These are phyloP conservation scores for Dendrobium huoshanense DNA, from an alignment of 106 monocot species.

Conservation along the genomic window DNA sequence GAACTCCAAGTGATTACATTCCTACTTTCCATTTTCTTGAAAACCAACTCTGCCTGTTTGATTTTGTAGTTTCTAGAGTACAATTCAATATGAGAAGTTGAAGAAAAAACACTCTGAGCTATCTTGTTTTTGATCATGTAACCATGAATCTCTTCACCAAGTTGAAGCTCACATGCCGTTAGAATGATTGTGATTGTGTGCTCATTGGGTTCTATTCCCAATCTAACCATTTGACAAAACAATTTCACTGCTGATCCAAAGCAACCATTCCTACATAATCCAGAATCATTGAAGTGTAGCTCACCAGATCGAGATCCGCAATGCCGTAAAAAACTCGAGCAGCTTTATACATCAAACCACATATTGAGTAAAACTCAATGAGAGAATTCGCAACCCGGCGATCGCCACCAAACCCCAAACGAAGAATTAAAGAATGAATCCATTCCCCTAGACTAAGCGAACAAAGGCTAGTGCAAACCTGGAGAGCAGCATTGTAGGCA, in stretches of 20 bases:
- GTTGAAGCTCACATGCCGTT: conserved; percentile 24
- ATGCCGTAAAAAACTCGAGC: conserved; percentile 30
- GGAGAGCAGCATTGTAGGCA: conserved; percentile 42
- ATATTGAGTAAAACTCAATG: conserved; percentile 56
- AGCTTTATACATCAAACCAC: conserved; percentile 34
- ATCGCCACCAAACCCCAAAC: conserved; percentile 32
- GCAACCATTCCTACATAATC: conserved; percentile 32
- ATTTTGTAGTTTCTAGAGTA: conserved; percentile 42
- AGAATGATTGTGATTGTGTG: conserved; percentile 56
- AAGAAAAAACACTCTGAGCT: conserved; percentile 30
- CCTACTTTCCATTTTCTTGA: conserved; percentile 27
- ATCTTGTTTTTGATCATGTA: conserved; percentile 60
- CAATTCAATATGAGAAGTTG: conserved; percentile 52
- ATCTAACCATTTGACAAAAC: conserved; percentile 38
- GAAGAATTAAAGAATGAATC: conserved; percentile 42
- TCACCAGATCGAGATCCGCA: conserved; percentile 34
- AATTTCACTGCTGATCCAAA: conserved; percentile 23
- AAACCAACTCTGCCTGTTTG: conserved; percentile 26
- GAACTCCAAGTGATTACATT: conserved; percentile 76
- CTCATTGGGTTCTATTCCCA: conserved; percentile 49
- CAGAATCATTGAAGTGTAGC: conserved; percentile 64
- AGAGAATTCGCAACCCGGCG: conserved; percentile 31
- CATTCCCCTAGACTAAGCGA: conserved; percentile 29
- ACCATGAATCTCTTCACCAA: conserved; percentile 75
- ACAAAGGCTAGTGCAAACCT: conserved; percentile 28